A percentile compares a stretch with the other conserved stretches of the same genome.
Conservation (phyloP, 495 filamentous ascomycete species). For the Cryomyces antarcticus region DNA sequence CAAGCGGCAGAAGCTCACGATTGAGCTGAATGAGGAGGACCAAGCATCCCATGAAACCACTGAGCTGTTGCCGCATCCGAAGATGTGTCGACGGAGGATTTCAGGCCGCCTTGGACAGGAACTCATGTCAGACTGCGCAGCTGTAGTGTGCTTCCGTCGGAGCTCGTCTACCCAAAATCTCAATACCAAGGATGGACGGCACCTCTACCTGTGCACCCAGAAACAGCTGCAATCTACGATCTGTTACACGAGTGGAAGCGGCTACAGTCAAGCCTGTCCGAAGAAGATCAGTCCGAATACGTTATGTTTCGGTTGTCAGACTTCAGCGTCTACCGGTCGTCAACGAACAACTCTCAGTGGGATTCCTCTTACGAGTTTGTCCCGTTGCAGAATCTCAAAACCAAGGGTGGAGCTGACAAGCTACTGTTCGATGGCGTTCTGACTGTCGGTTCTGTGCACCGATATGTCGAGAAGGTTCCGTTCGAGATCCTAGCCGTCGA, state of each 20-base stretch:
- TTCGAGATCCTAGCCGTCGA: constrained; percentile 41
- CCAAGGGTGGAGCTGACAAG: not conserved
- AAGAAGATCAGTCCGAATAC: not conserved
- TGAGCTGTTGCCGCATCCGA: too few relatives aligned
- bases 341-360: not conserved
- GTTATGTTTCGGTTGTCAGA: constrained; percentile 6
- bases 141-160: too few relatives aligned
- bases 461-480: constrained; percentile 31
- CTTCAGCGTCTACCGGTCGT: constrained; percentile 10
- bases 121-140: too few relatives aligned
- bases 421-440: constrained; percentile 38
- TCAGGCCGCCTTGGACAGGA: too few relatives aligned
- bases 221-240: not conserved
- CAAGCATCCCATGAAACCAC: too few relatives aligned
- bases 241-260: not conserved
- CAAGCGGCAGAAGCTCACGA: too few relatives aligned
- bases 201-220: not conserved
- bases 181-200: constrained; percentile 1
- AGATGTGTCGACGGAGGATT: too few relatives aligned
- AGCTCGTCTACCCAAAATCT: constrained; percentile 1
- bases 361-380: constrained; percentile 5
- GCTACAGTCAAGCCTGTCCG: not conserved
- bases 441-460: constrained; percentile 17
- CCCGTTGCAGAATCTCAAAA: constrained; percentile 7
- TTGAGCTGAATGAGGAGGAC: too few relatives aligned